phyloP scores from a whole-genome alignment of 208 protist genomes.

The Leishmania tropica region DNA sequence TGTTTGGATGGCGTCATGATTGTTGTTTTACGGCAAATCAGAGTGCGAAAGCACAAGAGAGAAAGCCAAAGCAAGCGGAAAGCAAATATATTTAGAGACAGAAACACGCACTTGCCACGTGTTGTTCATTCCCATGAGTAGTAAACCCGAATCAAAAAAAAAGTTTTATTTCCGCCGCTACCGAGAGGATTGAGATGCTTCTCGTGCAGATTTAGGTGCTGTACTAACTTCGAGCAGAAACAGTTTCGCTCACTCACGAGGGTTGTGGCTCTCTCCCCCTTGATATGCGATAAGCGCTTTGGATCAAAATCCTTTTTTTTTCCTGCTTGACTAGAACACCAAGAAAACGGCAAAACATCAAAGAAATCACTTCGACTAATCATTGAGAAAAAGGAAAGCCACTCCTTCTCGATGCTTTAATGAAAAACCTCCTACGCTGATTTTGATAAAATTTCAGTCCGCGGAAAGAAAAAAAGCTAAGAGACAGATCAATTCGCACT shows the following conservation, averaged over 20 bases:
- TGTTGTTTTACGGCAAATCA: not conserved
- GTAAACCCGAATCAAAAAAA: not conserved
- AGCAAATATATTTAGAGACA: not conserved
- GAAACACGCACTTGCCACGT: not conserved
- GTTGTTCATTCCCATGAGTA: not conserved
- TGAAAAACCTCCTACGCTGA: not conserved
- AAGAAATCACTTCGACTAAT: slow-evolving; percentile 25
- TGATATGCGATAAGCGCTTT: not conserved
- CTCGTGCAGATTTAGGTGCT: too few species aligned
- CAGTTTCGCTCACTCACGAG: not conserved
- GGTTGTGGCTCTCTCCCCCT: not conserved
- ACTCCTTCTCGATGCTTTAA: slow-evolving; percentile 5
- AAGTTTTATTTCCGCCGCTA: not conserved
- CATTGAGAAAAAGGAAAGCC: slow-evolving; percentile 14
- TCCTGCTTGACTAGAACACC: not conserved
- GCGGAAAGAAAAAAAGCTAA: slow-evolving; percentile 3
- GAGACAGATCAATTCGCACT: not conserved
- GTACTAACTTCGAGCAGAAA: not conserved
- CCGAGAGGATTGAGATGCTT: not conserved
- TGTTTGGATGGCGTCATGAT: not conserved
- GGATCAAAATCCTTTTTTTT: not conserved
- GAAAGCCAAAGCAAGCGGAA: not conserved
- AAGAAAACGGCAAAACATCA: slow-evolving; percentile 7
- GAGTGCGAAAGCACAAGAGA: not conserved
- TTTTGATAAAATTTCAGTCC: not conserved